These are phyloP conservation scores for Vachellia pachyceras DNA, from an alignment of 306 rosid species.

Conservation along the genomic window DNA sequence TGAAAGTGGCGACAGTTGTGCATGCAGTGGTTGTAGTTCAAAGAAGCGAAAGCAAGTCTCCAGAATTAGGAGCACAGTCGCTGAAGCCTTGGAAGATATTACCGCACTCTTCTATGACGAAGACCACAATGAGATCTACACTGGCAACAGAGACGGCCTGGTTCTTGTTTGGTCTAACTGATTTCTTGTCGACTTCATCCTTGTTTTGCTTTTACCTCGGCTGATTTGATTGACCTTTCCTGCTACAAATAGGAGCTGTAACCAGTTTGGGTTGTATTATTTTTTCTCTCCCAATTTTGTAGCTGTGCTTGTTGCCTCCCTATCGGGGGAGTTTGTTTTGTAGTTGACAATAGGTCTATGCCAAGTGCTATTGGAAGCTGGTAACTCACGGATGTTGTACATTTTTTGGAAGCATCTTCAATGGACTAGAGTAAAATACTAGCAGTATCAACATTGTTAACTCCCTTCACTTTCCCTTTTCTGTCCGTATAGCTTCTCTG, in stretches of 20 bases:
- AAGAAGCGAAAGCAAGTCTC: conserved; percentile 53
- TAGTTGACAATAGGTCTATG: conserved; percentile 41
- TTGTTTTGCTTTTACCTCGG: conserved; percentile 39
- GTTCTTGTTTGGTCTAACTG: conserved; percentile 97
- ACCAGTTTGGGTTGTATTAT: conserved; percentile 48
- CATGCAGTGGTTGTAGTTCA: conserved; percentile 46
- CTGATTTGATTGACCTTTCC: conserved; percentile 44
- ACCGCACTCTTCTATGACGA: conserved; percentile 96
- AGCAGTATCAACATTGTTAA: neutral
- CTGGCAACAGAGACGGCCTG: conserved; percentile 85
- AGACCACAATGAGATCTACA: conserved; percentile 92
- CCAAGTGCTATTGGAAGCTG: conserved; percentile 32
- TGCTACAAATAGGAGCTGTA: conserved; percentile 34
- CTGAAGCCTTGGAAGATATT: conserved; percentile 95
- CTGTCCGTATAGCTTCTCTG: neutral
- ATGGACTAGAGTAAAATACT: conserved; percentile 23
- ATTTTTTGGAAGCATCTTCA: conserved; percentile 20
- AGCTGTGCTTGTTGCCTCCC: conserved; percentile 22
- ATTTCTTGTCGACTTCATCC: conserved; percentile 27
- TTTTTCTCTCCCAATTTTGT: neutral
- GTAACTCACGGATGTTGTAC: conserved; percentile 29
- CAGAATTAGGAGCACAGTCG: conserved; percentile 73
- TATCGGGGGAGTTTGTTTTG: conserved; percentile 31
- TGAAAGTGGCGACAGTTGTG: conserved; percentile 51
- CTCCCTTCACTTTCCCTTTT: neutral